Conservation (phyloP, 371 early-diverging fungal genomes). For the Capillidium rhysosporum region DNA sequence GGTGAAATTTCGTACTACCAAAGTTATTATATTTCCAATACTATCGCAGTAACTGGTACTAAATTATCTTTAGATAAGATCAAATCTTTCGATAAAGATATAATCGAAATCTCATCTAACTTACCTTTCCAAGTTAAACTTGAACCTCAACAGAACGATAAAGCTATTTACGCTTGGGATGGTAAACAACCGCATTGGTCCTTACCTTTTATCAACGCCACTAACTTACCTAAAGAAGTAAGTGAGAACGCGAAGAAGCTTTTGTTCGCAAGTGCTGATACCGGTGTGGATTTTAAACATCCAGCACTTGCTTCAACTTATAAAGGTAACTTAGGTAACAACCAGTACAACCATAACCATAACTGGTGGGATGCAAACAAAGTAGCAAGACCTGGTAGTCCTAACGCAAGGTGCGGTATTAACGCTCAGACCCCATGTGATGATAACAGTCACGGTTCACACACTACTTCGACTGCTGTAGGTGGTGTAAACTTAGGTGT, state of each 20-base stretch:
- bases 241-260: neutral
- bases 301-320: neutral
- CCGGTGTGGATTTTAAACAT: neutral
- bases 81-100: no score
- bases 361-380: slow-evolving; percentile 5
- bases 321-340: neutral
- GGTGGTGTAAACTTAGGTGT: neutral
- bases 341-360: neutral
- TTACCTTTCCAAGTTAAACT: no score
- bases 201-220: neutral
- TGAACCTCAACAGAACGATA: no score
- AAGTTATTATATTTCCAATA: no score
- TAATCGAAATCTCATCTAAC: no score
- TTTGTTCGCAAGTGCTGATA: neutral
- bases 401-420: neutral
- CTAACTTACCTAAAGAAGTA: no score
- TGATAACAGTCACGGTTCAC: neutral
- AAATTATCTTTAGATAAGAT: no score
- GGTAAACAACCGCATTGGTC: neutral
- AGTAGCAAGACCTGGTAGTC: neutral
- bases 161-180: neutral
- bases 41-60: no score
- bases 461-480: neutral
- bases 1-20: no score
- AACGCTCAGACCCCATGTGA: neutral